Base-by-base conservation (phyloP, 306 rosid genomes). In the Dalbergia cultrata region DNA sequence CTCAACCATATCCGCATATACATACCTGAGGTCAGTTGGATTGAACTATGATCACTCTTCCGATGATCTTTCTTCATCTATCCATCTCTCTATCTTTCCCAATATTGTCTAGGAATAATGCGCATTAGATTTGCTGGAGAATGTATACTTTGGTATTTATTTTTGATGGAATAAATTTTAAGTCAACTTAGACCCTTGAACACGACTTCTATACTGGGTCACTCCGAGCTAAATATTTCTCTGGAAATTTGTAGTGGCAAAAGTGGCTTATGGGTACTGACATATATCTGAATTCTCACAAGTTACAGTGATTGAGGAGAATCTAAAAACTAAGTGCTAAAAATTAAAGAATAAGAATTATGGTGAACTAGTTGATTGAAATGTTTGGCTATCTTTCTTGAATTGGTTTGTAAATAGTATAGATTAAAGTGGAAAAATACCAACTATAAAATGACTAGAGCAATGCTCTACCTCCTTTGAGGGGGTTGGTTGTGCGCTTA, bases 1-100 rank as follows among this genome's bases (percentile, higher is more conserved):
- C 97, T 96, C 85, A 96, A 96, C 78, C 99, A 96, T 83, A 88
- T 96, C 52, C 99, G 99, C 80, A 96, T 96, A 76, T 96, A 93
- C 83, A 68, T 96, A 78, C 99, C 99, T 0, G 99, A 93, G 99
- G 99, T 92, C 85, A 86, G 73, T 74, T 85, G 72, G 74, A 78
- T 78, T 60, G 58, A 16, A 67, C 79, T 44, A 21, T 17, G 31
- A 49, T 70, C 63, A 49, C 33, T 57, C 19, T 73, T 81, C 19
- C 47, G 19, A 47, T 67, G 63, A 67, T 49, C 3, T 34, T 19
- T 50, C 45, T 31, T 65, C 68, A 11, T 41, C 8, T 33, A 22
- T 19, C 16, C 49, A 21, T 72, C 74, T 16, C 70, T 67, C 75
- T 4, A 35, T 11, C 21, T 69, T 37, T 21, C 37, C 37, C 14